These are phyloP conservation scores for Oryza longistaminata DNA, from an alignment of 176 grass and related monocot genomes.

Conservation along the genomic window DNA sequence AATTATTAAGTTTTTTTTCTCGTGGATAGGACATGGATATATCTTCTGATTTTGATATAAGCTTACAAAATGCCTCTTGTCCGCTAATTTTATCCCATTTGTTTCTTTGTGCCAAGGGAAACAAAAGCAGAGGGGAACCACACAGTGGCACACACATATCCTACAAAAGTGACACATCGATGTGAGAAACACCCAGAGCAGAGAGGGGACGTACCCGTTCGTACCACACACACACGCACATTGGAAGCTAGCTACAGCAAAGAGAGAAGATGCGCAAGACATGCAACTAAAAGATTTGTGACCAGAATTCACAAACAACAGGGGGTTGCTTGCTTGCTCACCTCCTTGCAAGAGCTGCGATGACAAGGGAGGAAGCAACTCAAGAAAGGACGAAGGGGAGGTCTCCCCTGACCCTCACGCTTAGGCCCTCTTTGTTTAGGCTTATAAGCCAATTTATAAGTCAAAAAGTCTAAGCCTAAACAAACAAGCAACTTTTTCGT, in stretches of 20 bases:
- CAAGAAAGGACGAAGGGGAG: too few species aligned
- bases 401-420: too few species aligned
- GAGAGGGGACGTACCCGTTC: neutral
- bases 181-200: conserved; percentile 22
- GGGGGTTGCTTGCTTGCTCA: neutral
- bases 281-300: neutral
- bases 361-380: neutral
- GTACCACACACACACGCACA: neutral
- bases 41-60: neutral
- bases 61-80: neutral
- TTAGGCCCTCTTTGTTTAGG: too few species aligned
- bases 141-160: neutral
- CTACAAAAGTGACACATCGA: neutral
- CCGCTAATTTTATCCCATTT: neutral
- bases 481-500: too few species aligned
- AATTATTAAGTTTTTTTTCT: neutral
- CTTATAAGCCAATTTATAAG: too few species aligned
- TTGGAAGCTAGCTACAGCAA: conserved; percentile 1
- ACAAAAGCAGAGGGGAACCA: neutral
- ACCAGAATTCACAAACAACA: too few species aligned
- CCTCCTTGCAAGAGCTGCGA: neutral
- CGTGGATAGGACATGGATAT: neutral
- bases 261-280: neutral
- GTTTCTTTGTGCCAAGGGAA: neutral
- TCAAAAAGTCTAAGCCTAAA: too few species aligned